Evolutionary conservation across 768 basidiomycete species (phyloP).

Genomic region (Tricholoma saponaceum): DNA sequence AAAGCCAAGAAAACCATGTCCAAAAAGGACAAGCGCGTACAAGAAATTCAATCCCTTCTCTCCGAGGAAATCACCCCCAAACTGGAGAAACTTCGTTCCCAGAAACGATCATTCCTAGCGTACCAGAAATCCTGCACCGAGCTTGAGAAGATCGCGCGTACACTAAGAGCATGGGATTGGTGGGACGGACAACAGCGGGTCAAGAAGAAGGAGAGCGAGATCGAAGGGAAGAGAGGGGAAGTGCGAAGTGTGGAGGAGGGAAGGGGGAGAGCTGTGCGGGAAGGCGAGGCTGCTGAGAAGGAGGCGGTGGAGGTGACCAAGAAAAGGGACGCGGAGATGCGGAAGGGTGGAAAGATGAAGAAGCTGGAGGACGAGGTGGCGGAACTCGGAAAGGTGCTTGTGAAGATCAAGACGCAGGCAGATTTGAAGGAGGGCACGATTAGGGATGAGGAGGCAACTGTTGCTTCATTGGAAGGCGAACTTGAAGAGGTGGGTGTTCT

Average conservation of each 20-base stretch:
- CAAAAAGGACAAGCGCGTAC: slow-evolving; percentile 95
- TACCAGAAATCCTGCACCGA: slow-evolving; percentile 89
- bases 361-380: slow-evolving; percentile 78
- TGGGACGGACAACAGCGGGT: slow-evolving; percentile 51
- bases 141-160: slow-evolving; percentile 78
- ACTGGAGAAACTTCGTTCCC: slow-evolving; percentile 81
- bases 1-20: slow-evolving; percentile 94
- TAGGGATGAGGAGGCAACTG: slow-evolving; percentile 69
- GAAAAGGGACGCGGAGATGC: slow-evolving; percentile 81
- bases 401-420: slow-evolving; percentile 80
- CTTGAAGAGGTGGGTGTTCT: slow-evolving; percentile 52
- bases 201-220: slow-evolving; percentile 51
- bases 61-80: slow-evolving; percentile 93
- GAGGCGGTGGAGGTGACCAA: slow-evolving; percentile 63
- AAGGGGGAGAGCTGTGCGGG: slow-evolving; percentile 47
- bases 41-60: slow-evolving; percentile 79
- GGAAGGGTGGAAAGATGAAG: slow-evolving; percentile 90
- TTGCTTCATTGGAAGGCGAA: slow-evolving; percentile 48
- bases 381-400: slow-evolving; percentile 72
- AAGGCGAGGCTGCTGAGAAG: slow-evolving; percentile 62
- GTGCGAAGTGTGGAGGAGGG: slow-evolving; percentile 41
- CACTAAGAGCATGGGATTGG: slow-evolving; percentile 90
- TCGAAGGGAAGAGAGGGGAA: slow-evolving; percentile 46
- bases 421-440: slow-evolving; percentile 77
- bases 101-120: slow-evolving; percentile 85